A percentile compares a stretch with the other conserved stretches of the same genome.
These are phyloP conservation scores for Colletotrichum sojae DNA, from an alignment of 2,329 filamentous ascomycete species.

Conservation along the genomic window DNA sequence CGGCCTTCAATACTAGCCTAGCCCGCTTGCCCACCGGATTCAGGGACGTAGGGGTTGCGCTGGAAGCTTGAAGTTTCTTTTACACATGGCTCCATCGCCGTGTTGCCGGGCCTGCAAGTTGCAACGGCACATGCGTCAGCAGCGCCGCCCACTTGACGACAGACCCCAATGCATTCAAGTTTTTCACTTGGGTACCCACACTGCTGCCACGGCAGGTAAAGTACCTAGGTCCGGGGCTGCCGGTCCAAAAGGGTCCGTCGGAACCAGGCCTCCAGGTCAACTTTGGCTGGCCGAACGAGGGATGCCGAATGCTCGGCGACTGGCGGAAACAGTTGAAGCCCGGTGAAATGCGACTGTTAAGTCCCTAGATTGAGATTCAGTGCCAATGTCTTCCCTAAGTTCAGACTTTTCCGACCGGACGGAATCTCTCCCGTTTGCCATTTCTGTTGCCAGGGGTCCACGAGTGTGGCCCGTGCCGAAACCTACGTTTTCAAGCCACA, in stretches of 20 bases:
- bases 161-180: constrained; percentile 7
- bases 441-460: not conserved
- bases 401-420: not conserved
- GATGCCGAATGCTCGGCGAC: not conserved
- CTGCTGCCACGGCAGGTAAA: not conserved
- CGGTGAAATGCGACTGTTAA: not conserved
- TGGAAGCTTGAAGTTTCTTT: not conserved
- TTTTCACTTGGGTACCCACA: not conserved
- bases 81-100: not conserved
- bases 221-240: not conserved
- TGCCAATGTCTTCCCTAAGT: no score
- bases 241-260: not conserved
- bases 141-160: constrained; percentile 20
- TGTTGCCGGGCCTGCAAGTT: not conserved
- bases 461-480: constrained; percentile 13
- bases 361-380: no score
- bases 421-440: constrained; percentile 14
- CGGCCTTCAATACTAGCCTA: not conserved
- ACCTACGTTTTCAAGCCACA: no score
- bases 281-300: no score
- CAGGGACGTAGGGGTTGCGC: no score
- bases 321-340: not conserved
- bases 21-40: not conserved
- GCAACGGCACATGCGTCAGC: constrained; percentile 15
- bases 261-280: not conserved